Percentiles rank a stretch among this genome's conserved stretches.
Conservation (phyloP, 257 asterid genomes). For the Nicotiana undulata region DNA sequence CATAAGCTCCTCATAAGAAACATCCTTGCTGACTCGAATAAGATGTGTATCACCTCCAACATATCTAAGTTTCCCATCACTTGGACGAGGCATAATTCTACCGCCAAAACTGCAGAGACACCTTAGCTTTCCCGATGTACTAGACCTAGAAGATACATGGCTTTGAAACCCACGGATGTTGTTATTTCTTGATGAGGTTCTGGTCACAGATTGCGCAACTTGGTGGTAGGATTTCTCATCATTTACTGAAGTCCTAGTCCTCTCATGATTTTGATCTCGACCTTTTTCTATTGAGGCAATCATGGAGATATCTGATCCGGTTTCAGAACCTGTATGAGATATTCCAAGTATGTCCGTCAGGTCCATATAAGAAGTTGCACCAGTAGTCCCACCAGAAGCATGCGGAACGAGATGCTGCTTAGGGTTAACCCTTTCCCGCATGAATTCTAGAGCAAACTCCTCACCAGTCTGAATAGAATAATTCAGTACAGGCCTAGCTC, state of each 20-base stretch:
- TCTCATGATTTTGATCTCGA: slow-evolving; percentile 40
- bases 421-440: slow-evolving; percentile 88
- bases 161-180: slow-evolving; percentile 28
- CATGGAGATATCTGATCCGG: slow-evolving; percentile 42
- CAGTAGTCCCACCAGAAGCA: slow-evolving; percentile 39
- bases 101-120: slow-evolving; percentile 93
- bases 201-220: slow-evolving; percentile 37
- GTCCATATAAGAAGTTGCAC: slow-evolving; percentile 38
- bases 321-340: slow-evolving; percentile 36
- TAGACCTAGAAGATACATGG: slow-evolving; percentile 38
- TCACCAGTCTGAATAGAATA: slow-evolving; percentile 95
- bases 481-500: slow-evolving; percentile 67
- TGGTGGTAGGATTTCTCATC: slow-evolving; percentile 37
- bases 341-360: slow-evolving; percentile 49
- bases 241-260: slow-evolving; percentile 23
- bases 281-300: slow-evolving; percentile 34
- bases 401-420: slow-evolving; percentile 51
- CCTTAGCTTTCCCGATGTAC: slow-evolving; percentile 46
- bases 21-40: slow-evolving; percentile 56
- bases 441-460: slow-evolving; percentile 87
- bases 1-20: slow-evolving; percentile 65
- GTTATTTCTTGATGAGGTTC: slow-evolving; percentile 32
- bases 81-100: slow-evolving; percentile 82
- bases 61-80: slow-evolving; percentile 88
- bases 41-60: slow-evolving; percentile 94